These are phyloP conservation scores for Pythium scleroteichum DNA, from an alignment of 352 stramenopile species.

Conservation along the genomic window DNA sequence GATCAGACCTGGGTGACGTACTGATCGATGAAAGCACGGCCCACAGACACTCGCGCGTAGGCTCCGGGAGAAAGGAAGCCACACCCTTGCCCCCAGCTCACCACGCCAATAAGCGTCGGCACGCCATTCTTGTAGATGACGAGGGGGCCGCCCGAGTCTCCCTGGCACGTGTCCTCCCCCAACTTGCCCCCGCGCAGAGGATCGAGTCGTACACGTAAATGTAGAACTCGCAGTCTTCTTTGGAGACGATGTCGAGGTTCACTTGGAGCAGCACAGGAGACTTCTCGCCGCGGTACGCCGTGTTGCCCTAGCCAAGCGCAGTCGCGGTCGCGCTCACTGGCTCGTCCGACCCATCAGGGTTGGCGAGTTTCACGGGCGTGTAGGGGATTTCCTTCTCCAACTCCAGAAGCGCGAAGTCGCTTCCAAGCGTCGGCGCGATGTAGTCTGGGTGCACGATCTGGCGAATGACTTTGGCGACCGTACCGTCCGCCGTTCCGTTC, in stretches of 20 bases:
- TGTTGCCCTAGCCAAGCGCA: conserved; percentile 26
- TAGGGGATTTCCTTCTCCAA: conserved; percentile 16
- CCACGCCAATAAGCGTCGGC: too few relatives aligned
- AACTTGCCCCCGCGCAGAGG: too few relatives aligned
- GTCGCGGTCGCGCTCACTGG: conserved; percentile 19
- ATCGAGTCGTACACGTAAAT: too few relatives aligned
- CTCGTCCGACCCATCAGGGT: conserved; percentile 12
- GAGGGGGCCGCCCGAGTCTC: too few relatives aligned
- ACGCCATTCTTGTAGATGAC: too few relatives aligned
- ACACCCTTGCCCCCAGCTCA: too few relatives aligned
- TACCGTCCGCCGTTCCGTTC: conserved; percentile 12
- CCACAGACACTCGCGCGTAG: too few relatives aligned
- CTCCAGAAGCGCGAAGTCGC: conserved; percentile 29
- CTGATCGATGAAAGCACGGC: too few relatives aligned
- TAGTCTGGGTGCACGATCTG: conserved; percentile 27
- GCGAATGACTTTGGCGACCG: conserved; percentile 25
- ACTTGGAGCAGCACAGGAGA: conserved; percentile 28
- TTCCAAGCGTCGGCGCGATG: background rate
- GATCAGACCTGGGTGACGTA: too few relatives aligned
- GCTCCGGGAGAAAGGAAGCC: too few relatives aligned
- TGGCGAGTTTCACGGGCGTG: conserved; percentile 20
- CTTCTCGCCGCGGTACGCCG: conserved; percentile 14
- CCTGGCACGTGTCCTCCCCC: too few relatives aligned
- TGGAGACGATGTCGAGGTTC: conserved; percentile 31
- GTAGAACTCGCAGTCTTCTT: conserved; percentile 22